Percentiles rank a stretch among this genome's conserved stretches.
phyloP scores from a whole-genome alignment of 805 yeast genomes.

The Cephaloascus albidus region DNA sequence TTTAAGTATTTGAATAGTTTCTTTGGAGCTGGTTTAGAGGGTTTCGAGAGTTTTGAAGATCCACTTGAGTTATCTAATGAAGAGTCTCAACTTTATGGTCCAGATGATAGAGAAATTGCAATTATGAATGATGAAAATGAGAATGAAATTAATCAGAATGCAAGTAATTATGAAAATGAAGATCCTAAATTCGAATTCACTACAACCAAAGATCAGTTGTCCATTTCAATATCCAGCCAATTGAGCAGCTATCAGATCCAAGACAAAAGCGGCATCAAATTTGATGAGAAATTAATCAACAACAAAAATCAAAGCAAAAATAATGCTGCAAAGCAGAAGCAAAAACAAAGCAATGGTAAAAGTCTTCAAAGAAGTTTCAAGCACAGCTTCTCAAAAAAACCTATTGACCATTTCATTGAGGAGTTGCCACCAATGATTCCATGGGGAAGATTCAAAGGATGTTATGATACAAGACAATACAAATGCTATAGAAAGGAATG shows the following conservation, averaged over 20 bases:
- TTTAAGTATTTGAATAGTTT: no score
- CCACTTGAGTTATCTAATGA: not conserved
- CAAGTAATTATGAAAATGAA: no score
- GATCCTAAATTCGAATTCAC: no score
- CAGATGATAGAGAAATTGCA: no score
- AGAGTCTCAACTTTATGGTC: not conserved
- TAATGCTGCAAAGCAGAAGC: no score
- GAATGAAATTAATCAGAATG: not conserved
- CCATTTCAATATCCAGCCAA: no score
- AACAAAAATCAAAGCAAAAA: no score
- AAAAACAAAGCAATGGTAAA: no score
- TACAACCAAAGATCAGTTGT: no score
- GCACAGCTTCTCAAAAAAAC: not conserved
- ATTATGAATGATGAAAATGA: not conserved
- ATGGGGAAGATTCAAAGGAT: constrained; percentile 13
- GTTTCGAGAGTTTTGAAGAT: not conserved
- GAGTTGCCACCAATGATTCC: constrained; percentile 1
- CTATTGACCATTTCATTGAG: not conserved
- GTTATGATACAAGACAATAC: constrained; percentile 9
- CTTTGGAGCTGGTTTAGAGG: not conserved
- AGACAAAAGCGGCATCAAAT: not conserved
- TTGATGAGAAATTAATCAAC: not conserved
- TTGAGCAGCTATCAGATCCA: no score
- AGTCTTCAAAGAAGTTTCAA: no score
- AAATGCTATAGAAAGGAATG: constrained; percentile 9